Evolutionary conservation across 2,329 filamentous ascomycete genomes (phyloP).

Genomic region (Aphanocladium album): DNA sequence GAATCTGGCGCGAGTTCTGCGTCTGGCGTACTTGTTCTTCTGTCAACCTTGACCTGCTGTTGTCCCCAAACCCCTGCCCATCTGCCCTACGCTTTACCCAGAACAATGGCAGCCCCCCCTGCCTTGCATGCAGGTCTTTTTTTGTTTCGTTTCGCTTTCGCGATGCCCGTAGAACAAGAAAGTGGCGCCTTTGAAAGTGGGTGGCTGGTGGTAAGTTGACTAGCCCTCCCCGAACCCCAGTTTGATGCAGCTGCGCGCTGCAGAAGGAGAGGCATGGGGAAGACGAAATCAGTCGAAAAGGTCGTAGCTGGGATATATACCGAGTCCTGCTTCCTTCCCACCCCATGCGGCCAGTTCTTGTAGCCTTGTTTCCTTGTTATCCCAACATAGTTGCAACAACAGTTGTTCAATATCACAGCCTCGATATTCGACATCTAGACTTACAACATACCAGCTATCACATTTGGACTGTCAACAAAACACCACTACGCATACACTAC

Average conservation of each 20-base stretch:
- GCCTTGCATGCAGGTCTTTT: neutral
- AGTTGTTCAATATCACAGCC: neutral
- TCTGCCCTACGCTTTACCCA: neutral
- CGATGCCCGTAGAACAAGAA: neutral
- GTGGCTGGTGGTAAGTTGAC: neutral
- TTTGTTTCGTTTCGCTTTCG: slow-evolving; percentile 11
- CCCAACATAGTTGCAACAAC: neutral
- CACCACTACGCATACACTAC: neutral
- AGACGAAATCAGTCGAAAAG: neutral
- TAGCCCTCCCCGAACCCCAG: neutral
- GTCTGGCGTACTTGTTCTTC: neutral
- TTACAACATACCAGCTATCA: neutral
- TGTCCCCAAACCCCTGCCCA: neutral
- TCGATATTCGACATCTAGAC: neutral
- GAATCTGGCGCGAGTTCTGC: slow-evolving; percentile 3
- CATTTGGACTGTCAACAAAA: neutral
- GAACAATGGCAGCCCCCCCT: neutral
- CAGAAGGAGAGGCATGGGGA: neutral
- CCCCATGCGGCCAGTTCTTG: slow-evolving; percentile 3
- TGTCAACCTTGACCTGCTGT: neutral
- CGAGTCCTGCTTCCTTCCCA: slow-evolving; percentile 1
- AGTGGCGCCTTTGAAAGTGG: neutral
- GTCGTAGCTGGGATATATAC: slow-evolving; percentile 11
- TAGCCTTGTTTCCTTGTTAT: slow-evolving; percentile 8
- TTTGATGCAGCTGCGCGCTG: neutral